phyloP scores from a whole-genome alignment of 805 yeast species.

The Nakazawaea ishiwadae region DNA sequence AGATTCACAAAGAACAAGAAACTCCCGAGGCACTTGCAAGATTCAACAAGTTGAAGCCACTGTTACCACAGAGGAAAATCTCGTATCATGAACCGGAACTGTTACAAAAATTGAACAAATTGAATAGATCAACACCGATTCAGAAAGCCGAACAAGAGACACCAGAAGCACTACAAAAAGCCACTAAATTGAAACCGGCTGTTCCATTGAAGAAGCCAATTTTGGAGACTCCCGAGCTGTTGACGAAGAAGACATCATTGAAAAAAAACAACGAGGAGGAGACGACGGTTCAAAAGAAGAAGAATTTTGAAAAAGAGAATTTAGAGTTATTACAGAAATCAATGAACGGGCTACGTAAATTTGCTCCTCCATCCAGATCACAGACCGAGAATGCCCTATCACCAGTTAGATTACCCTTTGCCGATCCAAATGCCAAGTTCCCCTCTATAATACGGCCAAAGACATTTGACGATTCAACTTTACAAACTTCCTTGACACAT shows the following conservation, averaged over 20 bases:
- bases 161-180: slow-evolving; percentile 16
- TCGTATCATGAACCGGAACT: slow-evolving; percentile 15
- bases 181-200: slow-evolving; percentile 13
- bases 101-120: slow-evolving; percentile 12
- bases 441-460: slow-evolving; percentile 13
- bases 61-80: slow-evolving; percentile 1
- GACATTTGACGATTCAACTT: slow-evolving; percentile 18
- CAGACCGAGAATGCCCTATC: too few relatives aligned
- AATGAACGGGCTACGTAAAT: slow-evolving; percentile 5
- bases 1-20: too few relatives aligned
- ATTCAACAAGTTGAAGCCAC: slow-evolving; percentile 14
- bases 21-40: slow-evolving; percentile 18
- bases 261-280: slow-evolving; percentile 2
- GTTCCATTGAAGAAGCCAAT: slow-evolving; percentile 8
- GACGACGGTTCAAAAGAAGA: not conserved
- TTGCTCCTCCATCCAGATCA: too few relatives aligned
- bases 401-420: slow-evolving; percentile 10
- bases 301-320: slow-evolving; percentile 9
- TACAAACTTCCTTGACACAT: slow-evolving; percentile 39
- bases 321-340: slow-evolving; percentile 9
- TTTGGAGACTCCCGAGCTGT: slow-evolving; percentile 6
- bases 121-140: slow-evolving; percentile 11
- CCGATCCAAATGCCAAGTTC: slow-evolving; percentile 6
- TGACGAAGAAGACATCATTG: not conserved
- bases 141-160: slow-evolving; percentile 1